These are phyloP conservation scores for Termitomyces sp. DNA, from an alignment of 1,284 basidiomycete genomes.

Conservation along the genomic window DNA sequence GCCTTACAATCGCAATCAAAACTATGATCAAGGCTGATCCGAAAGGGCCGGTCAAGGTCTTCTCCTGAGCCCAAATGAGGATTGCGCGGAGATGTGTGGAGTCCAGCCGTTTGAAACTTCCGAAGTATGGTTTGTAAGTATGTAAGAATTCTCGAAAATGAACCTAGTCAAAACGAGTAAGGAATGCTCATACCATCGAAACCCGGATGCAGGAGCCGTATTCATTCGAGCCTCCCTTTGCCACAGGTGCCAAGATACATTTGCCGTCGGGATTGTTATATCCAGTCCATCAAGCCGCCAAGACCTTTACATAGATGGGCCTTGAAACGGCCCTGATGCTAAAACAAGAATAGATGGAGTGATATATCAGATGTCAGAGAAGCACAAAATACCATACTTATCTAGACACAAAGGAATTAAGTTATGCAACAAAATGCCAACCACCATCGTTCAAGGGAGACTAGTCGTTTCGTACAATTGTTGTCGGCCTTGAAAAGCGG, in stretches of 20 bases:
- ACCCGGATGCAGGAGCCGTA: neutral
- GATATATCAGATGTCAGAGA: neutral
- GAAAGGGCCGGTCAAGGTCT: too few relatives aligned
- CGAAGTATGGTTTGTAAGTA: neutral
- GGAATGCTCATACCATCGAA: neutral
- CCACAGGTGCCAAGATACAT: neutral
- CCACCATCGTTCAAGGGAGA: neutral
- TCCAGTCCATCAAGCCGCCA: neutral
- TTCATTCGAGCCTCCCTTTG: neutral
- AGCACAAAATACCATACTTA: neutral
- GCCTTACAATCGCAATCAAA: neutral
- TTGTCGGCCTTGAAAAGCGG: neutral
- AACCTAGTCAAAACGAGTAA: neutral
- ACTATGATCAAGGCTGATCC: neutral
- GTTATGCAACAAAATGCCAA: neutral
- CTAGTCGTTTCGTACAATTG: neutral
- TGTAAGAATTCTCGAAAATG: neutral
- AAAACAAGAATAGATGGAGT: too few relatives aligned
- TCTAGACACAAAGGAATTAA: neutral
- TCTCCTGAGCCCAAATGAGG: neutral
- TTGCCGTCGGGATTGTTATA: neutral
- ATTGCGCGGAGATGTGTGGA: neutral
- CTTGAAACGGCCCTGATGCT: neutral
- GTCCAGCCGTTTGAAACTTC: neutral
- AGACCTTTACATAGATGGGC: neutral